Base-by-base conservation (phyloP, 2,329 filamentous ascomycete genomes). In the Stagonosporopsis vannaccii region DNA sequence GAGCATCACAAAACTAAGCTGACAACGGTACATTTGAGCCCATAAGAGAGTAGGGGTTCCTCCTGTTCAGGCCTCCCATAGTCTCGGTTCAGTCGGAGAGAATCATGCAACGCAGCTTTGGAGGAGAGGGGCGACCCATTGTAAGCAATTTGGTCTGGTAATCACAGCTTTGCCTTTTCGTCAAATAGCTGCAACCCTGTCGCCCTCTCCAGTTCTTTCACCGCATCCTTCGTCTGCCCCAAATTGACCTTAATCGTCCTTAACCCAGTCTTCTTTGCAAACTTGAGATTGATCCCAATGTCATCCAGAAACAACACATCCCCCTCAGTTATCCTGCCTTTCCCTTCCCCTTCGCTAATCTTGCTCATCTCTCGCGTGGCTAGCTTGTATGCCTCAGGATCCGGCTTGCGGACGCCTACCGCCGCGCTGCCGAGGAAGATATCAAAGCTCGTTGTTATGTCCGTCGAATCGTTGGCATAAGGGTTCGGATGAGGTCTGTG, bases 241-340 rank as follows among this genome's bases (percentile, higher is more conserved):
- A 98, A 78, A 8, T 85, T 80, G 1, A 98, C 95, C 77, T 94
- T 97, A 62, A 98, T 84, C 0, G 94, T 98, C 52, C 83, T 78
- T 74, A 98, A 88, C 0, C 94, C 94, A 20, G 87, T 79, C 44
- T 82, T 83, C 76, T 83, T 90, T 1, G 87, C 95, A 40, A 84
- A 88, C 80, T 93, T 95, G 55, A 98, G 76, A 73, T 99, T 99
- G 76, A 93, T 88, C 1, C 95, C 95, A 73, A 99, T 97, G 68
- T 97, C 93, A 73, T 97, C 95, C 45, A 97, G 77, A 73, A 99
- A 99, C 4, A 96, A 77, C 40, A 97, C 81, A 51, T 97, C 91
- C 0, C 79, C 79, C 0, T 89, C 78, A 52, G 78, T 75, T 8
- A 96, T 80, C 0, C 82, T 79, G 6, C 78, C 76, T 15, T 74